Base-by-base conservation (phyloP, 768 basidiomycete genomes). In the Chalciporus pseudorubinellus region DNA sequence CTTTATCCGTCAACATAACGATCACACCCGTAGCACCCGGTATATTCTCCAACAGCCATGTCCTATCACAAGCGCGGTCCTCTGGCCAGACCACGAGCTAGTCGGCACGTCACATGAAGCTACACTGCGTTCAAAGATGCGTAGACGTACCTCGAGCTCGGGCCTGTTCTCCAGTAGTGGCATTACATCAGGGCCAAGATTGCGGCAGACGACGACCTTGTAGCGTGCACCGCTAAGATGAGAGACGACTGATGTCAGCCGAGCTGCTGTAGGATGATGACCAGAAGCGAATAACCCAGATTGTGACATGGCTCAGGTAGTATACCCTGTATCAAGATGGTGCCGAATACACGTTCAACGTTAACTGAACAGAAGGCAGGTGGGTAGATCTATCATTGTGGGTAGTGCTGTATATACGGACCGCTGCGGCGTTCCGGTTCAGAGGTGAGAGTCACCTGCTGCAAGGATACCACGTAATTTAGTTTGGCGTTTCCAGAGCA, bases 31-130 rank as follows among this genome's bases (percentile, higher is more conserved):
- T 60, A 3, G 86, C 83, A 4, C 85, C 89, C n/a, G 69, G 66
- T 6, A 84, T 73, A 54, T 92, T 87, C 47, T 87, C 74, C 19
- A 92, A 69, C 4, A 95, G 68, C 92, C 92, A 95, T 19, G 75
- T 59, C 14, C 83, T 74, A 34, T 81, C 78, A 50, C 82, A 87
- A 2, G 70, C 61, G 6, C 73, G 58, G 58, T 89, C 81, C 53
- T 87, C 68, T 1, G 72, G 70, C 79, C 81, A 82, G 4, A 68
- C 40, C 6, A 81, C 69, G 29, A 83, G 62, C 72, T 85, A 48
- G 28, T 16, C 39, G 16, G n/a, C 6, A 3, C 14, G 40, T 44
- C 22, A 22, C 31, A 29, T 42, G 31, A 12, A 42, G 44, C 8
- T n/a, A 46, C 1, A 26, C 40, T 36, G n/a, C 10, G 47, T 13